Percentiles rank a stretch among this genome's conserved stretches.
phyloP scores from a whole-genome alignment of 805 yeast species.

The Groenewaldozyma tartarivorans region DNA sequence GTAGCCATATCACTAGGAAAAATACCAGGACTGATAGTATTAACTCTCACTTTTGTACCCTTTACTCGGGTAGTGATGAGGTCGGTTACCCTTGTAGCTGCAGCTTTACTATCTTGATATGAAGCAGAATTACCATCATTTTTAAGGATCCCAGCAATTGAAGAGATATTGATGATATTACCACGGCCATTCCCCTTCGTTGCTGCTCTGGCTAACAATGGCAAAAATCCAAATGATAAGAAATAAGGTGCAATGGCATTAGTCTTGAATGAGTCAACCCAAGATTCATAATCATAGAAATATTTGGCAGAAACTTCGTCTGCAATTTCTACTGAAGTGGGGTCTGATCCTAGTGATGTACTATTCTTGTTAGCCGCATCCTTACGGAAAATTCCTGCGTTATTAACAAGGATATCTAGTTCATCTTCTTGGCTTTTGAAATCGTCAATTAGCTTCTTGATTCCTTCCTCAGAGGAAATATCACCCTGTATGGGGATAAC shows the following conservation, averaged over 20 bases:
- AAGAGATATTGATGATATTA: constrained; percentile 45
- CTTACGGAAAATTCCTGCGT: constrained; percentile 23
- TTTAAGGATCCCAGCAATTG: constrained; percentile 39
- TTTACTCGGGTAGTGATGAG: constrained; percentile 45
- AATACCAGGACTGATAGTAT: constrained; percentile 55
- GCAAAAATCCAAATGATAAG: constrained; percentile 11
- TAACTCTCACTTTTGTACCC: constrained; percentile 48
- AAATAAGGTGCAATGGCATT: constrained; percentile 12
- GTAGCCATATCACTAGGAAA: constrained; percentile 41
- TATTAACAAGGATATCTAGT: constrained; percentile 28
- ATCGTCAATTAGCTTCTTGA: constrained; percentile 1
- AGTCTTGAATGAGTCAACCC: constrained; percentile 9
- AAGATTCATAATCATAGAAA: constrained; percentile 7
- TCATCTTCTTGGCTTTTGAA: constrained; percentile 2
- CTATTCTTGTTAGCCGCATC: too few relatives aligned
- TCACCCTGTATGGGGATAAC: constrained; percentile 10
- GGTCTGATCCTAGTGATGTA: not conserved
- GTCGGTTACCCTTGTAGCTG: constrained; percentile 47
- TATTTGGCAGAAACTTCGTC: constrained; percentile 8
- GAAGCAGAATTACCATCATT: constrained; percentile 39
- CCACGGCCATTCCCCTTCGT: constrained; percentile 43
- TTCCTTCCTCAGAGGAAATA: constrained; percentile 6
- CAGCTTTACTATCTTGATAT: constrained; percentile 51
- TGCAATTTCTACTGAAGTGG: constrained; percentile 1
- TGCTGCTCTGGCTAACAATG: constrained; percentile 12